Conservation (phyloP, 345 rosid species). For the Citrus maxima region DNA sequence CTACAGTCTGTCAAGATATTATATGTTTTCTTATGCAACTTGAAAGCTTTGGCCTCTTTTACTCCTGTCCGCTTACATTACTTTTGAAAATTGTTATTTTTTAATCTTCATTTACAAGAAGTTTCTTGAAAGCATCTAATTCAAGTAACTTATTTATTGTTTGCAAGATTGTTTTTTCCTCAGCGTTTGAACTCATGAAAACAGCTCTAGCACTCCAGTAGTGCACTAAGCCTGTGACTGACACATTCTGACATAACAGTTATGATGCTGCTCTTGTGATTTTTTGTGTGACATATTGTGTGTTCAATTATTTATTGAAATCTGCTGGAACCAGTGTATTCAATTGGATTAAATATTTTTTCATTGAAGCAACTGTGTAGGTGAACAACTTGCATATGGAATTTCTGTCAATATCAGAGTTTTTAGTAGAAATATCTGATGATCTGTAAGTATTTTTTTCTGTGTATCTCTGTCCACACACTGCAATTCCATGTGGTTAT, state of each 20-base stretch:
- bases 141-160: not conserved
- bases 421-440: slow-evolving; percentile 85
- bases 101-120: not conserved
- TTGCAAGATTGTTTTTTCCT: not conserved
- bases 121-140: not conserved
- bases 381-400: slow-evolving; percentile 85
- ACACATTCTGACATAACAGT: not conserved
- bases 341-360: slow-evolving; percentile 17
- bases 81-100: not conserved
- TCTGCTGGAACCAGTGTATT: not conserved
- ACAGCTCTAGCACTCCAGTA: not conserved
- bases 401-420: slow-evolving; percentile 77
- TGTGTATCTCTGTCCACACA: slow-evolving; percentile 4
- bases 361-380: slow-evolving; percentile 46
- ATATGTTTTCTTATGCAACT: not conserved
- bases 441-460: slow-evolving; percentile 53
- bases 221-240: not conserved
- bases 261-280: not conserved
- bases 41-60: not conserved
- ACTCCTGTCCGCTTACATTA: not conserved
- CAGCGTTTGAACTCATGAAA: not conserved
- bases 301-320: slow-evolving; percentile 6
- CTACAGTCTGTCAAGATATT: not conserved
- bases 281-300: not conserved
- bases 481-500: not conserved